Percentiles rank a stretch among this genome's conserved stretches.
Conservation (phyloP, 176 grass and related monocot species). For the Otatea glauca region DNA sequence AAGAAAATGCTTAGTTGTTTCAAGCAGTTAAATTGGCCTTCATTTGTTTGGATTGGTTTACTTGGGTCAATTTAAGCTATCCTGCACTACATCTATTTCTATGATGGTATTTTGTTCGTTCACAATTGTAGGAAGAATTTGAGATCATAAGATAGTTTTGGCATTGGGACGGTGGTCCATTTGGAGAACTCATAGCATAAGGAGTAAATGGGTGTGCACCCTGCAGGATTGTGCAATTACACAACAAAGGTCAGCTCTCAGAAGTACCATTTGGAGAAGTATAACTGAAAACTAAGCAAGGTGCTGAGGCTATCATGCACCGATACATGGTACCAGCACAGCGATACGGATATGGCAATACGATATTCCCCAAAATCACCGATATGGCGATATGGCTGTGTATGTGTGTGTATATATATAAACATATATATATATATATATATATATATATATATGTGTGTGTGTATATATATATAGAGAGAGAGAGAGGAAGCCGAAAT, state of each 20-base stretch:
- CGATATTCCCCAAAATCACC: no score
- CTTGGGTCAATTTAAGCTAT: neutral
- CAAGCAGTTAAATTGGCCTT: neutral
- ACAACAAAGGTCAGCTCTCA: no score
- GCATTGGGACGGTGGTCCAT: slow-evolving; percentile 35
- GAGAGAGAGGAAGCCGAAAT: no score
- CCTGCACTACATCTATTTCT: neutral
- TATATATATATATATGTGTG: no score
- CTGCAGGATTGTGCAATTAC: slow-evolving; percentile 63
- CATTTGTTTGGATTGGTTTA: neutral
- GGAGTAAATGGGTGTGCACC: slow-evolving; percentile 80
- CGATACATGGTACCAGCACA: no score
- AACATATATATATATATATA: no score
- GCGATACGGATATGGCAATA: no score
- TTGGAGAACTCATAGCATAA: slow-evolving; percentile 70
- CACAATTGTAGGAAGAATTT: neutral
- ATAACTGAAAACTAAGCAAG: slow-evolving; percentile 27
- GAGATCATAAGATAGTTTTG: slow-evolving; percentile 10
- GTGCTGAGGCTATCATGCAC: neutral
- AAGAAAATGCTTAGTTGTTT: slow-evolving; percentile 5
- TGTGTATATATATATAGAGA: no score
- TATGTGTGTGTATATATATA: no score
- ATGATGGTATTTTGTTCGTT: neutral
- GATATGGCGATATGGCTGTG: no score
- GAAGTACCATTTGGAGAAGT: slow-evolving; percentile 25